phyloP scores from a whole-genome alignment of 164 flowering plant species.

The Tinospora cordifolia region DNA sequence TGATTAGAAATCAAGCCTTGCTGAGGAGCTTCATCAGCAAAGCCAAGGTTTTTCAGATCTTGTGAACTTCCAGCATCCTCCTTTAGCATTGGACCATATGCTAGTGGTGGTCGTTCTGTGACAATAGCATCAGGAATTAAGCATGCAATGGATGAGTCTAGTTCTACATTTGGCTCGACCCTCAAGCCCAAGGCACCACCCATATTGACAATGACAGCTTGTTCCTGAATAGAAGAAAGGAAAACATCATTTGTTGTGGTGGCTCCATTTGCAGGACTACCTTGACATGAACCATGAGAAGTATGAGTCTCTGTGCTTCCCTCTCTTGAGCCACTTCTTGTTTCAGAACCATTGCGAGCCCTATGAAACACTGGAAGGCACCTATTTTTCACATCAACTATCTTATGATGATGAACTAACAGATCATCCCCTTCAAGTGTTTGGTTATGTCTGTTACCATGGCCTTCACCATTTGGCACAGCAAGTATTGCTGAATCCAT shows the following conservation, averaged over 20 bases:
- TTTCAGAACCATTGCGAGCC: constrained; percentile 31
- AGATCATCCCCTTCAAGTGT: constrained; percentile 15
- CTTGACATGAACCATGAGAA: constrained; percentile 73
- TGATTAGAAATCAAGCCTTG: constrained; percentile 19
- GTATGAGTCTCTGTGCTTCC: constrained; percentile 64
- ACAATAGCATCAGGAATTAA: constrained; percentile 32
- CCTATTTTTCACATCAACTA: constrained; percentile 18
- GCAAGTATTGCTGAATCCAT: constrained; percentile 17
- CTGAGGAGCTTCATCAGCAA: constrained; percentile 28
- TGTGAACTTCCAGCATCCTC: constrained; percentile 85
- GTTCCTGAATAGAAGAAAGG: constrained; percentile 26
- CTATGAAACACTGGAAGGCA: constrained; percentile 19
- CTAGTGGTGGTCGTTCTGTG: constrained; percentile 25
- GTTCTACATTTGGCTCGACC: constrained; percentile 25
- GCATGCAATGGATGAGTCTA: constrained; percentile 28
- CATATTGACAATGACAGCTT: constrained; percentile 13
- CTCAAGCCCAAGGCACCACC: constrained; percentile 23
- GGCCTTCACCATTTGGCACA: constrained; percentile 27
- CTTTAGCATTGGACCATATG: constrained; percentile 53
- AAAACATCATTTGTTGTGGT: constrained; percentile 25
- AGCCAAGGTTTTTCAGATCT: constrained; percentile 65
- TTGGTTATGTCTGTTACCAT: constrained; percentile 23
- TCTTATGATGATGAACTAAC: constrained; percentile 27
- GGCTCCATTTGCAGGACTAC: constrained; percentile 46
- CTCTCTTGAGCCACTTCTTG: constrained; percentile 56